Evolutionary conservation across 2,329 filamentous ascomycete genomes (phyloP), one percentile per base, ranked within the genome.

Genomic region (Ceratocystis lukuohia): DNA sequence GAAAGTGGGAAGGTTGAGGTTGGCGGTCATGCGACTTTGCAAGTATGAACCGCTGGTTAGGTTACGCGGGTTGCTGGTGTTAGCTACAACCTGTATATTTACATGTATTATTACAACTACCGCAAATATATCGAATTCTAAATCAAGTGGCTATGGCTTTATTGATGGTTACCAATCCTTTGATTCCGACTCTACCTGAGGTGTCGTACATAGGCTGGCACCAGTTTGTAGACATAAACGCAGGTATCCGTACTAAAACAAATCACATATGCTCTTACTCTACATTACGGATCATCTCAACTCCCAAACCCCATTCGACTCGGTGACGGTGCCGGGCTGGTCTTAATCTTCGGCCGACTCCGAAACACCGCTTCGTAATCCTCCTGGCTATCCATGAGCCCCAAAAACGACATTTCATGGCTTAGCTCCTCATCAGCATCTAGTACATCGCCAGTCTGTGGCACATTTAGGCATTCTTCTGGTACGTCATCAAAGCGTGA

Each of bases 321-420:
- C 1, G 82, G 82, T 66, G 78, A 82, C 7, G 78, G 77, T 1
- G 85, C 74, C 1, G 91, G 91, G 73, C 91, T 96, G 10, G 84
- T 83, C 69, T 87, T 86, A 70, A 96, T 84, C 74, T 86, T 88
- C 0, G 92, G 92, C 70, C 92, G 77, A 69, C 89, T 92, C 76
- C 87, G 89, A 74, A 96, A 96, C 0, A 96, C 87, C 30, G 87
- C 88, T 68, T 88, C 87, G 74, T 91, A 88, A 68, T 95, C 90
- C 70, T 90, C 86, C 65, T 86, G 81, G 17, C 68, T 80, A 17
- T 70, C 80, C 66, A 96, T 85, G 50, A 96, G 76, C 69, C 87
- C 82, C 72, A 93, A 80, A 7, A 88, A 80, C 1, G 84, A 80
- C 28, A 74, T 71, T n/a, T 75, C 72, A 41, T 74, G 72, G 45